Percentiles rank a stretch among this genome's conserved stretches.
Conservation (phyloP, 2,329 filamentous ascomycete genomes). For the Dothistroma pini region DNA sequence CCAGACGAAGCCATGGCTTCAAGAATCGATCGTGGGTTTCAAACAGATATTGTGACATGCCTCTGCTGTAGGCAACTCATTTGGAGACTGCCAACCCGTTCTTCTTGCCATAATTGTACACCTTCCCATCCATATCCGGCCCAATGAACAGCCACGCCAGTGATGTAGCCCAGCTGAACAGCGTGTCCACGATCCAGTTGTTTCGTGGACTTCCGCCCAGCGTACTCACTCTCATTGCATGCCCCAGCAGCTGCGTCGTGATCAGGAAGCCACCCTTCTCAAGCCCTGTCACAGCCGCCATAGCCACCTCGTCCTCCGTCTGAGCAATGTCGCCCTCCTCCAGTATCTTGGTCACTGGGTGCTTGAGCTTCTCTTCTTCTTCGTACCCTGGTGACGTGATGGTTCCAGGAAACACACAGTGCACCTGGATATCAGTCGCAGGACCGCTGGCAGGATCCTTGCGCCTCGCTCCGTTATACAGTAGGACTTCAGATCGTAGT, state of each 20-base stretch:
- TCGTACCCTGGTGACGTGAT: conserved; percentile 74
- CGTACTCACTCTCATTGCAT: conserved; percentile 62
- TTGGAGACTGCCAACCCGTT: conserved; percentile 38
- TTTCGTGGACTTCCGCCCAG: conserved; percentile 54
- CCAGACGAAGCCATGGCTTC: too few relatives aligned
- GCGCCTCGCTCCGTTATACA: conserved; percentile 68
- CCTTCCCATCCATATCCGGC: conserved; percentile 55
- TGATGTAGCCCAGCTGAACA: conserved; percentile 52
- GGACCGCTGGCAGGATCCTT: conserved; percentile 40
- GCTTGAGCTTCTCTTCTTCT: conserved; percentile 74
- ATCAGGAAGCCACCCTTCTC: conserved; percentile 79
- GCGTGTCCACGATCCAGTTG: conserved; percentile 51
- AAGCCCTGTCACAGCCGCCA: conserved; percentile 64
- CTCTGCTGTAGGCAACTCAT: neutral
- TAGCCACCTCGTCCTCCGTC: conserved; percentile 73
- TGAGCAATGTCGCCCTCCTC: conserved; percentile 81
- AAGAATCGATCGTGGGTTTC: too few relatives aligned
- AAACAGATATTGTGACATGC: too few relatives aligned
- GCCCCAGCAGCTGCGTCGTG: conserved; percentile 68
- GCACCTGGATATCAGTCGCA: conserved; percentile 68
- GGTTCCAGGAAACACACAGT: conserved; percentile 78
- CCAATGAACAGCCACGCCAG: conserved; percentile 56
- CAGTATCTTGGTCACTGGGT: conserved; percentile 70
- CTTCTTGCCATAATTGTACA: conserved; percentile 56
- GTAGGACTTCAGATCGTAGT: conserved; percentile 74